Base-by-base conservation (phyloP, 805 yeast genomes). In the Soucietia sequanensis region DNA sequence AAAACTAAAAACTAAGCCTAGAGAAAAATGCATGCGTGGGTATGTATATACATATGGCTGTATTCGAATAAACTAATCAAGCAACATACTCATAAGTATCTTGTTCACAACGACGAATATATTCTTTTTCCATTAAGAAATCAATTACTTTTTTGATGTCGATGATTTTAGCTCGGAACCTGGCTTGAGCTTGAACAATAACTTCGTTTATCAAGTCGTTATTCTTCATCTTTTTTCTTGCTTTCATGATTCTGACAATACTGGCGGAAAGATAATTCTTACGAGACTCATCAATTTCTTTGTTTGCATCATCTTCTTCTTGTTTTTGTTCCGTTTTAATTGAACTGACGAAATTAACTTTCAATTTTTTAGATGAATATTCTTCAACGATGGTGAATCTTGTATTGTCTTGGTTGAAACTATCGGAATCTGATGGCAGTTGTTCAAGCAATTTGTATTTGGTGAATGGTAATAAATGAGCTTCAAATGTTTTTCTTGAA, bases 211-310 rank as follows among this genome's bases (percentile, higher is more conserved):
- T 81, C 50, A 91, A 72, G 36, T 80, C 81, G 31, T 81, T 84
- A 56, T 90, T 97, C 44, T 78, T 78, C 49, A 87, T 68, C 28
- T 71, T 72, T 58, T 89, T 85, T 54, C 96, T 76, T 1, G 96
- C 90, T 67, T 91, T 91, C 98, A 91, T 93, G 54, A 91, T 86
- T 51, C 99, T 76, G 25, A 91, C 98, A 62, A 93, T 88, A 52
- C 95, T 86, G 2, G 98, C 96, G 54, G 88, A 86, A 49, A 93
- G 70, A 63, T 81, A 82, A 54, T 84, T 80, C 62, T 83, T 84
- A 55, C 96, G 77, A 41, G 89, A 89, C 51, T 88, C 93, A 50
- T 82, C 88, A 31, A 91, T 79, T 53, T 89, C 95, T 57, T 78
- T 81, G 46, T 78, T 82, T 2, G 89, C 75, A 38, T 83, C 88